These are phyloP conservation scores for Garcia nutans DNA, from an alignment of 345 rosid species.

Conservation along the genomic window DNA sequence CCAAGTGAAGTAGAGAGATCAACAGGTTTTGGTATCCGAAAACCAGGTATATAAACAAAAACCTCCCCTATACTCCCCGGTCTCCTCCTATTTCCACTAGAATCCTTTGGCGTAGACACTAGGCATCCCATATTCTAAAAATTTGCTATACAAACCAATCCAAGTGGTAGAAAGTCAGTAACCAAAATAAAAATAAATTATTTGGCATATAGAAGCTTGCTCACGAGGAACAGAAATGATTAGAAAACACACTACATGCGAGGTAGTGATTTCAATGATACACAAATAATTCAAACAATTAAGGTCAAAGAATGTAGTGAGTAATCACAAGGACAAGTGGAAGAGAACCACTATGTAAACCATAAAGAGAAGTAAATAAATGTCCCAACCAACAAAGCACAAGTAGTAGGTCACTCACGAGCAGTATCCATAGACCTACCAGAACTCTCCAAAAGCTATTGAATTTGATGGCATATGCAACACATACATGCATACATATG, in stretches of 20 bases:
- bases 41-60: constrained; percentile 88
- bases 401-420: constrained; percentile 65
- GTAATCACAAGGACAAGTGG: constrained; percentile 30
- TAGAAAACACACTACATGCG: neutral
- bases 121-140: constrained; percentile 79
- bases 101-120: constrained; percentile 77
- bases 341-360: constrained; percentile 30
- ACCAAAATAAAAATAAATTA: neutral
- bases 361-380: constrained; percentile 39
- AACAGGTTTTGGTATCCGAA: constrained; percentile 85
- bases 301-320: constrained; percentile 27
- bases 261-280: constrained; percentile 25
- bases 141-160: constrained; percentile 34
- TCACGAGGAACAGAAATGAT: neutral
- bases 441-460: constrained; percentile 41
- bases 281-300: neutral
- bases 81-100: constrained; percentile 73
- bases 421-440: constrained; percentile 45
- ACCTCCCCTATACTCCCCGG: constrained; percentile 90
- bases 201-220: constrained; percentile 5
- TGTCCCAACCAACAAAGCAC: constrained; percentile 70
- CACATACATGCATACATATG: neutral
- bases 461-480: constrained; percentile 2
- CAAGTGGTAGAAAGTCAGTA: constrained; percentile 21
- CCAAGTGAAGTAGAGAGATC: constrained; percentile 77